A percentile compares a stretch with the other conserved stretches of the same genome.
Evolutionary conservation across 1,284 basidiomycete species (phyloP).

Genomic region (Microbotryum saponariae): DNA sequence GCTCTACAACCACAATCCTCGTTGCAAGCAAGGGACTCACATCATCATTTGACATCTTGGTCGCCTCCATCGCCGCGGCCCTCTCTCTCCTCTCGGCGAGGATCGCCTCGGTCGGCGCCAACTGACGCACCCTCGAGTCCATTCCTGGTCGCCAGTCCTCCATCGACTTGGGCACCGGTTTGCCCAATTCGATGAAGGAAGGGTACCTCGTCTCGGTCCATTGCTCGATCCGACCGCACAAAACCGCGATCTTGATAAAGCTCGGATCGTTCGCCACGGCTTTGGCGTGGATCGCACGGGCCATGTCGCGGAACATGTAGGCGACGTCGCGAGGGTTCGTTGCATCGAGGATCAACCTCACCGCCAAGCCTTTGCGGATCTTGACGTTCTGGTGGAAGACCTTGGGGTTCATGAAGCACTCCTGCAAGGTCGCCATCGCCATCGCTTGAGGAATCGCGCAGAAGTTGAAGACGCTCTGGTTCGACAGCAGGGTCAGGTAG

Average conservation of each 20-base stretch:
- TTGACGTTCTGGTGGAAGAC: conserved; percentile 89
- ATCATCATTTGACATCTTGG: conserved; percentile 22
- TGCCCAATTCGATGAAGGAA: conserved; percentile 29
- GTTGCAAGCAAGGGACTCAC: conserved; percentile 4
- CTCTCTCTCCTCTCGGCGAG: conserved; percentile 13
- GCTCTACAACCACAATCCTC: neutral
- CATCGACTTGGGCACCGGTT: conserved; percentile 16
- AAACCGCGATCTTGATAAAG: conserved; percentile 69
- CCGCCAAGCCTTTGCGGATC: conserved; percentile 87
- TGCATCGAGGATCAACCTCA: conserved; percentile 81
- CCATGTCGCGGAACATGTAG: conserved; percentile 75
- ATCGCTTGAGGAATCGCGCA: conserved; percentile 91
- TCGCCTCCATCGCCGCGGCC: conserved; percentile 1
- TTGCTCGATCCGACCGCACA: conserved; percentile 81
- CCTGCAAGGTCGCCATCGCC: conserved; percentile 87
- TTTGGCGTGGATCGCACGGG: conserved; percentile 73
- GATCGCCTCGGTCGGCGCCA: conserved; percentile 13
- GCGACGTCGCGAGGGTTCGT: conserved; percentile 89
- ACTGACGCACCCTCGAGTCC: conserved; percentile 30
- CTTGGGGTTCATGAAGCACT: conserved; percentile 88
- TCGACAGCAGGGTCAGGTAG: conserved; percentile 78
- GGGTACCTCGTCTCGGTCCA: conserved; percentile 61
- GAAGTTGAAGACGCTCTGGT: conserved; percentile 93
- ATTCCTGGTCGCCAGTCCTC: conserved; percentile 27
- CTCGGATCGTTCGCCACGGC: conserved; percentile 75